Percentiles rank a stretch among this genome's conserved stretches.
These are phyloP conservation scores for Eucalyptus polyanthemos DNA, from an alignment of 345 rosid genomes.

Conservation along the genomic window DNA sequence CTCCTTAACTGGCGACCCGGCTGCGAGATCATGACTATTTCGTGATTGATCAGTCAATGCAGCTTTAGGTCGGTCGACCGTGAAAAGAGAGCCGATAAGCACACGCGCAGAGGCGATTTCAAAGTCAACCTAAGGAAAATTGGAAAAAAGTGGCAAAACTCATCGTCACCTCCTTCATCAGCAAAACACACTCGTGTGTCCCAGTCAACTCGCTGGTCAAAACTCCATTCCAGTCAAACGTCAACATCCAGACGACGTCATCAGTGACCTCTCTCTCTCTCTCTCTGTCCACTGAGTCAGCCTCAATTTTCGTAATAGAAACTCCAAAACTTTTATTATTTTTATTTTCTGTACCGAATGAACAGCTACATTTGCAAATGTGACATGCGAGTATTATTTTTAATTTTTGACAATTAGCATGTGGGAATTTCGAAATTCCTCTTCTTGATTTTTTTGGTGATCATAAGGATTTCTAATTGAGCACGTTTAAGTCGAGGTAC, in stretches of 20 bases:
- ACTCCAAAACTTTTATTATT: neutral
- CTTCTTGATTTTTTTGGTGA: too few relatives aligned
- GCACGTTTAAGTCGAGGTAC: neutral
- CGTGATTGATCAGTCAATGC: neutral
- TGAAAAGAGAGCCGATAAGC: neutral
- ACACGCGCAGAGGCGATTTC: neutral
- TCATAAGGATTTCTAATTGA: neutral
- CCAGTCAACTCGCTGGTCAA: neutral
- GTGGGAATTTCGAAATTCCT: neutral
- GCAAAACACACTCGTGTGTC: neutral
- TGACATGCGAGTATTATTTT: neutral
- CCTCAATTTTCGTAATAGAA: neutral
- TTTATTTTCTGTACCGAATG: neutral
- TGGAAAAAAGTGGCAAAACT: neutral
- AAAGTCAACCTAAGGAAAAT: neutral
- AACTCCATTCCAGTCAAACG: neutral
- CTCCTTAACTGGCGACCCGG: neutral
- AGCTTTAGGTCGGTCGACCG: neutral
- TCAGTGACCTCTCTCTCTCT: neutral
- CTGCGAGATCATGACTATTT: neutral
- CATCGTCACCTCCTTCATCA: neutral
- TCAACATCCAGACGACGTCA: neutral
- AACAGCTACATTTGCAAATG: neutral
- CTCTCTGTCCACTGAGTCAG: neutral
- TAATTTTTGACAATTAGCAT: neutral